Evolutionary conservation across 1,284 basidiomycete genomes (phyloP), one percentile per base, ranked within the genome.

Genomic region (Neonothopanus nambi): DNA sequence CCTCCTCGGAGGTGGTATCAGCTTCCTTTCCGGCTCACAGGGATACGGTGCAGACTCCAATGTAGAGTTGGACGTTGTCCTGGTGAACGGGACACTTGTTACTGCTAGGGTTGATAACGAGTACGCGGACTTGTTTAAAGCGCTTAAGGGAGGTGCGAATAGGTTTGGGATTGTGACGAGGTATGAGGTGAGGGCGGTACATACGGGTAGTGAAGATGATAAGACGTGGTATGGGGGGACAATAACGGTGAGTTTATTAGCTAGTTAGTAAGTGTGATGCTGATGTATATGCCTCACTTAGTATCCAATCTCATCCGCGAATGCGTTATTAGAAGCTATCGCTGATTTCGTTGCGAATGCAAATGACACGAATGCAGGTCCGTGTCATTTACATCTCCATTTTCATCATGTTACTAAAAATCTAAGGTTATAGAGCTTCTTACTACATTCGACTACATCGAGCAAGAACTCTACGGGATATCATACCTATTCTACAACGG

Each of bases 141-240:
- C 72, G 3, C 59, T 76, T 49, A 74, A 73, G 57, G 72, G 72
- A 6, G 73, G 72, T 15, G 72, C 66, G 3, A 74, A 69, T 59
- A 65, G 72, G 20, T 73, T 73, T 55, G 73, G 72, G 3, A 73
- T 76, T 44, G 73, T 74, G 13, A 74, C 74, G 6, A 59, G 70
- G 18, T 73, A 71, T 45, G 67, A 70, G 37, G 61, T 75, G 9
- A 59, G 67, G 30, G 64, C 70, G 15, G 61, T 70, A 7, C 68
- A 70, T 35, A 68, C 67, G 11, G 74, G 71, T 4, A 68, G 65
- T 12, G 63, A 59, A 33, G 64, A 60, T 2, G 66, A 70, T 38
- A 71, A 70, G 56, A 64, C 61, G n/a, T 72, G 67, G 61, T 71
- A 64, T 58, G 70, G 71, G 13, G 73, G 72, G 2, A 42, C 66